Evolutionary conservation across 495 filamentous ascomycete species (phyloP).

Genomic region (Pseudevernia furfuracea): DNA sequence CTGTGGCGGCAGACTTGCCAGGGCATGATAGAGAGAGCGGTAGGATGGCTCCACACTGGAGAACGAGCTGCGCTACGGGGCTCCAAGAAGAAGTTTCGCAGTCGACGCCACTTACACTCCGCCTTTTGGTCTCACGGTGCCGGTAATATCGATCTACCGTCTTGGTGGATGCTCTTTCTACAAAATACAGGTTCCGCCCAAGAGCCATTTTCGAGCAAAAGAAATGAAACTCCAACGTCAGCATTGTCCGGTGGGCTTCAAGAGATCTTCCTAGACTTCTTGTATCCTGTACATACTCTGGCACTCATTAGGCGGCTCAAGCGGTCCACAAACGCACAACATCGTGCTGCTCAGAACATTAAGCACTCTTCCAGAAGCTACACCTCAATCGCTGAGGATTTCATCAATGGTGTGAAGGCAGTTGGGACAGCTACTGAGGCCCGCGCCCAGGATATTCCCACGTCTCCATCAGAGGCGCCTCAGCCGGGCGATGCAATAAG

Average conservation of each 20-base stretch:
- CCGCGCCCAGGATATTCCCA: neutral
- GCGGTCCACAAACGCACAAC: slow-evolving; percentile 15
- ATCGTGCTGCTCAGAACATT: slow-evolving; percentile 21
- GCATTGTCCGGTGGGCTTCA: slow-evolving; percentile 8
- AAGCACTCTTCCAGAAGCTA: slow-evolving; percentile 30
- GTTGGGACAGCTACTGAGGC: neutral
- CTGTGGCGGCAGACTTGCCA: slow-evolving; percentile 10
- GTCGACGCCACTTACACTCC: slow-evolving; percentile 53
- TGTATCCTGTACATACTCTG: slow-evolving; percentile 50
- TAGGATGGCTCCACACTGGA: slow-evolving; percentile 69
- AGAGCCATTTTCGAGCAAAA: neutral
- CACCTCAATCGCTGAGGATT: slow-evolving; percentile 27
- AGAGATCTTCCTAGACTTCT: slow-evolving; percentile 49
- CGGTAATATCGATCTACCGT: slow-evolving; percentile 47
- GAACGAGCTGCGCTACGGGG: slow-evolving; percentile 58
- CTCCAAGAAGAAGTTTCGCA: slow-evolving; percentile 46
- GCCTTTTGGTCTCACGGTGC: slow-evolving; percentile 61
- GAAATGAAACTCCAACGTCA: neutral
- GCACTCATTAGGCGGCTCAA: slow-evolving; percentile 39
- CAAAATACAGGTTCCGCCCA: slow-evolving; percentile 21
- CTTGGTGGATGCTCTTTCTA: slow-evolving; percentile 38
- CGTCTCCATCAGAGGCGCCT: slow-evolving; percentile 1
- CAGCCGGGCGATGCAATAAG: slow-evolving; percentile 5
- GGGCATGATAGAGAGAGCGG: slow-evolving; percentile 80
- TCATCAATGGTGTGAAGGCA: slow-evolving; percentile 8